Conservation (phyloP, 2,329 filamentous ascomycete genomes). For the Colletotrichum orchidophilum region DNA sequence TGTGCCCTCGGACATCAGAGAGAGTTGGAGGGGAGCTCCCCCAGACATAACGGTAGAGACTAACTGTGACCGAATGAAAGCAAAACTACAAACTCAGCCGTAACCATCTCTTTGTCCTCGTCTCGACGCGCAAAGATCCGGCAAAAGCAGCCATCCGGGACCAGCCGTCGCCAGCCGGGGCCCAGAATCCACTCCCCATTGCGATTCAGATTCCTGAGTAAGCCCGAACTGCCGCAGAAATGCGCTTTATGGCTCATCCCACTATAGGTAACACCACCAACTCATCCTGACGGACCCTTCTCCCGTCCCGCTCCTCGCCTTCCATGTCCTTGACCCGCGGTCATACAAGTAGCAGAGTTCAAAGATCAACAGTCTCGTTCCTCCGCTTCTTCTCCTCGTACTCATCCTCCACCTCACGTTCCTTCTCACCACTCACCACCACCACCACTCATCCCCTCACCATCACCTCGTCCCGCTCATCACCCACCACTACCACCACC, state of each 20-base stretch:
- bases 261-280: slow-evolving; percentile 28
- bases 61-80: not conserved
- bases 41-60: too few relatives aligned
- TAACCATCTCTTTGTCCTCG: not conserved
- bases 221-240: slow-evolving; percentile 13
- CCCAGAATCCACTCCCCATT: not conserved
- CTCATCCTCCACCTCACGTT: slow-evolving; percentile 28
- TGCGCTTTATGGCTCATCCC: slow-evolving; percentile 29
- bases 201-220: slow-evolving; percentile 28
- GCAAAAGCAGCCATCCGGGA: not conserved
- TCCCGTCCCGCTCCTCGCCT: not conserved
- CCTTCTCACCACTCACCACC: not conserved
- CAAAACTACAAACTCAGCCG: not conserved
- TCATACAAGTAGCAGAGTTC: not conserved
- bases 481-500: not conserved
- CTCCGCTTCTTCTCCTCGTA: not conserved
- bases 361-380: slow-evolving; percentile 21
- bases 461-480: not conserved
- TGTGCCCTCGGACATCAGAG: too few relatives aligned
- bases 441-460: not conserved
- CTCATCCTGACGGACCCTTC: slow-evolving; percentile 8
- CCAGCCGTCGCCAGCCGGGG: not conserved
- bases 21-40: too few relatives aligned
- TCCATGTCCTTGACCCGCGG: slow-evolving; percentile 21
- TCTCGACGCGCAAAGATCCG: not conserved